Conservation (phyloP, 23 red algal genomes). For the Gracilariopsis chorda region DNA sequence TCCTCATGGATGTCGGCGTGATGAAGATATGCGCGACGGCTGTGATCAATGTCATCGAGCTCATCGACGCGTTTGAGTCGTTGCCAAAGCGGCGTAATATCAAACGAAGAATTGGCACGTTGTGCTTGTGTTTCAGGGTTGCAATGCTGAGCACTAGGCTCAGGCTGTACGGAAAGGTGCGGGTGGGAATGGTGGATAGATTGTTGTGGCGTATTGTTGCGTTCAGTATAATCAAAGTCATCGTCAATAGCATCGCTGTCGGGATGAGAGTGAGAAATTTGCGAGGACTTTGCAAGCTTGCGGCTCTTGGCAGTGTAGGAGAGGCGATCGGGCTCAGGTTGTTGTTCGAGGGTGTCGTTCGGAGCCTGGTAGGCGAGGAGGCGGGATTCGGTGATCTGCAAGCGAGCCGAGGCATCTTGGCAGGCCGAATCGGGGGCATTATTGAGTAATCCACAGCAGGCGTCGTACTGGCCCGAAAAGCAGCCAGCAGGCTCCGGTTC, state of each 20-base stretch:
- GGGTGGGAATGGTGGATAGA: background rate
- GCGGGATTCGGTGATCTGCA: background rate
- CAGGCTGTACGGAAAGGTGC: background rate
- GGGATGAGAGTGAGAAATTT: background rate
- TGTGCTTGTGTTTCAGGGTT: background rate
- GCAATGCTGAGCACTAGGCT: background rate
- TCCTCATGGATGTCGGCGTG: background rate
- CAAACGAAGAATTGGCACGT: slow-evolving; percentile 34
- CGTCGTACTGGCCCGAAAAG: slow-evolving; percentile 31
- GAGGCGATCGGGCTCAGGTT: background rate
- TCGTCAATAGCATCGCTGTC: background rate
- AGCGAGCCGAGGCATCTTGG: background rate
- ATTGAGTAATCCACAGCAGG: slow-evolving; percentile 38
- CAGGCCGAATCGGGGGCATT: background rate
- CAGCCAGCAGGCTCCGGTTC: slow-evolving; percentile 10
- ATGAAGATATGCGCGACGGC: background rate
- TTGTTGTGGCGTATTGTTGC: background rate
- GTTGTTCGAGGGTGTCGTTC: background rate
- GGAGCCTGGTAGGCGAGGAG: background rate
- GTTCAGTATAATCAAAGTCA: slow-evolving; percentile 46
- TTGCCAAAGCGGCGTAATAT: slow-evolving; percentile 50
- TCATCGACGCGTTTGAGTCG: slow-evolving; percentile 55
- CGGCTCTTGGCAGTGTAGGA: slow-evolving; percentile 8
- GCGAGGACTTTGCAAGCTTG: background rate
- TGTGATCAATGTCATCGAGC: slow-evolving; percentile 22